A percentile compares a stretch with the other conserved stretches of the same genome.
These are phyloP conservation scores for Mariannaea sp. DNA, from an alignment of 2,329 filamentous ascomycete species.

Conservation along the genomic window DNA sequence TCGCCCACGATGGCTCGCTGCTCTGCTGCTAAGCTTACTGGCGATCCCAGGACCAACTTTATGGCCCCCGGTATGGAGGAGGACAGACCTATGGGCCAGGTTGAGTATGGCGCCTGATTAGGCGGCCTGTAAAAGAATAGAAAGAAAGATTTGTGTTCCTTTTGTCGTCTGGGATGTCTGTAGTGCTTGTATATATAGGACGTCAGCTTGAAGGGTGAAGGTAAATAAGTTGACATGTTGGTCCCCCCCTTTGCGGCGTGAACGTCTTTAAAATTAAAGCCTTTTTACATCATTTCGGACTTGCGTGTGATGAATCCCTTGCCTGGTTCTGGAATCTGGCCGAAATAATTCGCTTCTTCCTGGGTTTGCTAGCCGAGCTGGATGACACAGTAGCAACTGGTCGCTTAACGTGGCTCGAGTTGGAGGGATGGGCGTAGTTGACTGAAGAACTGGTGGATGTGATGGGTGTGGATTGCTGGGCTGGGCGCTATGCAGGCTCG, in stretches of 20 bases:
- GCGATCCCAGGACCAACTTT: constrained; percentile 78
- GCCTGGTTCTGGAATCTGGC: constrained; percentile 18
- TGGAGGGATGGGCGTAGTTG: not conserved
- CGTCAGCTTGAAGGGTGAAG: constrained; percentile 37
- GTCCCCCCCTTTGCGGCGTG: constrained; percentile 31
- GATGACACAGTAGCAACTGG: not conserved
- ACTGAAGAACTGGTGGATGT: not conserved
- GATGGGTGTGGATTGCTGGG: constrained; percentile 5
- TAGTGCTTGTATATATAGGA: constrained; percentile 49
- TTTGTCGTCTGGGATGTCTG: constrained; percentile 38
- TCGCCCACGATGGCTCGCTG: constrained; percentile 98
- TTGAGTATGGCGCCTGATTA: constrained; percentile 61
- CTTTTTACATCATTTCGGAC: constrained; percentile 15
- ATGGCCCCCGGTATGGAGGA: constrained; percentile 74
- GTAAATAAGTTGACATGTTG: constrained; percentile 41
- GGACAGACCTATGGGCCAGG: constrained; percentile 64
- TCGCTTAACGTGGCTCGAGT: not conserved
- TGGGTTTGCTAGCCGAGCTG: not conserved
- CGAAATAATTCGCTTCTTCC: constrained; percentile 21
- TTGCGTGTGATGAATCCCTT: not conserved
- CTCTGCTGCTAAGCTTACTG: constrained; percentile 86
- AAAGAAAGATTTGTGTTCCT: constrained; percentile 42
- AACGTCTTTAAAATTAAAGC: constrained; percentile 23
- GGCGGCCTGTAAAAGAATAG: constrained; percentile 44
- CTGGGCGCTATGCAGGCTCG: constrained; percentile 26